Base-by-base conservation (phyloP, 257 asterid species). In the Gardenia jasminoides region DNA sequence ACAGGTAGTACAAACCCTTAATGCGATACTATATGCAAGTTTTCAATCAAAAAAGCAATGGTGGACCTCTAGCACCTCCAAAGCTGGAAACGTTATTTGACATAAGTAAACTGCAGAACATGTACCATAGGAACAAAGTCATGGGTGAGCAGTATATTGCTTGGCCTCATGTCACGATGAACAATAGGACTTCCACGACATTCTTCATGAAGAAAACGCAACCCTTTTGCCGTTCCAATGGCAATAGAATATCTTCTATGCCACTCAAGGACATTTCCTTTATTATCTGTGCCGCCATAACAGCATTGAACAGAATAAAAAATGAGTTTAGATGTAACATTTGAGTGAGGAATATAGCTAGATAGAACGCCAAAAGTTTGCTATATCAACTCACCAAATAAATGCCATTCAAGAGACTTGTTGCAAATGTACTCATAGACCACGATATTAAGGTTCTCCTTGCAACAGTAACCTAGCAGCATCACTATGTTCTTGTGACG, bases 171-270 rank as follows among this genome's bases (percentile, higher is more conserved):
- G 81, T 92, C 97, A 44, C 97, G 88, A 66, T 92, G 94, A 80
- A 92, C 85, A 43, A 92, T 91, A 67, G 97, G 97, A 88, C 96
- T 89, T 83, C 96, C 97, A 41, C 97, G 91, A 72, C 97, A 92
- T 76, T 92, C 97, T 79, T 92, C 97, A 80, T 92, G 97, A 33
- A 92, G 87, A 84, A 89, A 92, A 10, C 92, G 92, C 84, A 91
- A 76, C 70, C 96, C 97, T 86, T 91, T 92, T 33, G 97, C 97
- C 33, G 92, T 91, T 77, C 92, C 97, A 54, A 86, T 73, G 52
- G 97, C 97, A 84, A 91, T 87, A 66, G 94, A 88, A 86, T 82
- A 84, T 79, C 97, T 84, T 72, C 70, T 89, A 80, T 89, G 91
- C 97, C 97, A 92, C 84, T 91, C 94, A 48, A 91, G 92, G 81